Percentiles rank a stretch among this genome's conserved stretches.
Evolutionary conservation across 805 yeast genomes (phyloP).

Genomic region (Candida quercuum): DNA sequence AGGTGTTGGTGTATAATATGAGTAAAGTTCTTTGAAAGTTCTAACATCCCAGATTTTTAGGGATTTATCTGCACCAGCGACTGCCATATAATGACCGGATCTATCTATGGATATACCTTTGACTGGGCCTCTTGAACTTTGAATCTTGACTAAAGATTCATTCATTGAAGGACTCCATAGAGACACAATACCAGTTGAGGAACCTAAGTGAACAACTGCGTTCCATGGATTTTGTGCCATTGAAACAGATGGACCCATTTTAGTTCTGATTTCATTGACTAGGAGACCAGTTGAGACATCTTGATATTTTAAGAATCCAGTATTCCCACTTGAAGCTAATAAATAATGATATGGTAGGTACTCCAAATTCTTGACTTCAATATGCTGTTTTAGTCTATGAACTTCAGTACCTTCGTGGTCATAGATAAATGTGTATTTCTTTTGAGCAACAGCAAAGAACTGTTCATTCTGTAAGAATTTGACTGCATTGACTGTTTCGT

Average conservation of each 20-base stretch:
- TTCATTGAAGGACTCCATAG: constrained; percentile 91
- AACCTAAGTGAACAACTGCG: constrained; percentile 92
- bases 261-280: constrained; percentile 80
- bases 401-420: constrained; percentile 88
- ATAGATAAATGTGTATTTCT: constrained; percentile 87
- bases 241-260: constrained; percentile 83
- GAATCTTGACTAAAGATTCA: constrained; percentile 77
- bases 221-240: constrained; percentile 94
- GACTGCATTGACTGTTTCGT: constrained; percentile 88
- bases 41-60: constrained; percentile 93
- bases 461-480: constrained; percentile 90
- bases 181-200: constrained; percentile 86
- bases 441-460: constrained; percentile 94
- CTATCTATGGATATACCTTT: constrained; percentile 82
- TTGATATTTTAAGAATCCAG: constrained; percentile 86
- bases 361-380: constrained; percentile 77
- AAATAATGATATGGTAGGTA: constrained; percentile 91
- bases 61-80: constrained; percentile 80
- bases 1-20: constrained; percentile 70
- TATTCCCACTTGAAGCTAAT: constrained; percentile 81
- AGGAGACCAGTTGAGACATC: constrained; percentile 91
- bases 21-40: constrained; percentile 68
- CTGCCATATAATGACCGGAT: constrained; percentile 92
- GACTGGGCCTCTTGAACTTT: constrained; percentile 82
- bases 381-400: constrained; percentile 86